phyloP scores from a whole-genome alignment of 2,329 filamentous ascomycete genomes.

The Alternaria triticina region DNA sequence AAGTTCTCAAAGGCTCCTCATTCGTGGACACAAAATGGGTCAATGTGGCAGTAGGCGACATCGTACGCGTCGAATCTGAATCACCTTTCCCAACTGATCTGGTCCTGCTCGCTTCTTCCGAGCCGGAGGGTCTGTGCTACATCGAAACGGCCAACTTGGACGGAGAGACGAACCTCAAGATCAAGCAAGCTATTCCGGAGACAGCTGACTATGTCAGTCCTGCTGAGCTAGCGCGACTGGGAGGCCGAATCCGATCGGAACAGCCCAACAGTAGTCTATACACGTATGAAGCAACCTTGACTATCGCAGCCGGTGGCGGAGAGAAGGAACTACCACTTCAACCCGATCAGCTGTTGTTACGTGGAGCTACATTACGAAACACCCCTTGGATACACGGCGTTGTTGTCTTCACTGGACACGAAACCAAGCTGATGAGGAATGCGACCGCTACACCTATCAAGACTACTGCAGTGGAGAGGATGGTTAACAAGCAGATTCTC shows the following conservation, averaged over 20 bases:
- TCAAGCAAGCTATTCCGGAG: slow-evolving; percentile 96
- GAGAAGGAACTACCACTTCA: slow-evolving; percentile 91
- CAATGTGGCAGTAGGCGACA: slow-evolving; percentile 89
- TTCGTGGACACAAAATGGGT: slow-evolving; percentile 94
- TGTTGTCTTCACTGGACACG: slow-evolving; percentile 96
- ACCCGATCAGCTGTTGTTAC: slow-evolving; percentile 89
- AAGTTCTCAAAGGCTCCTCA: slow-evolving; percentile 78
- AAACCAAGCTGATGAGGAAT: slow-evolving; percentile 99
- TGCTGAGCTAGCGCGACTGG: slow-evolving; percentile 81
- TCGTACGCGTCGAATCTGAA: slow-evolving; percentile 91
- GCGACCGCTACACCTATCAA: slow-evolving; percentile 97
- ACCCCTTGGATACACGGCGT: slow-evolving; percentile 97
- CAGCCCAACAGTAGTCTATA: slow-evolving; percentile 98
- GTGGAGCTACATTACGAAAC: slow-evolving; percentile 92
- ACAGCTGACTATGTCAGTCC: slow-evolving; percentile 87
- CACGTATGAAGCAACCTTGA: slow-evolving; percentile 95
- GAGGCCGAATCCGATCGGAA: slow-evolving; percentile 88
- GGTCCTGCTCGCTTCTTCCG: slow-evolving; percentile 89
- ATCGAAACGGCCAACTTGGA: slow-evolving; percentile 98
- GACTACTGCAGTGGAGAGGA: slow-evolving; percentile 90
- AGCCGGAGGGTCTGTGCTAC: slow-evolving; percentile 96
- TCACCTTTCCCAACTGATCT: slow-evolving; percentile 94
- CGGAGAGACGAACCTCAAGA: slow-evolving; percentile 97
- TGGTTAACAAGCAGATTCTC: slow-evolving; percentile 92
- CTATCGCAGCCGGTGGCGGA: slow-evolving; percentile 85